Percentiles rank a stretch among this genome's conserved stretches.
phyloP scores from a whole-genome alignment of 1,284 basidiomycete species.

The Thecaphora frezii region DNA sequence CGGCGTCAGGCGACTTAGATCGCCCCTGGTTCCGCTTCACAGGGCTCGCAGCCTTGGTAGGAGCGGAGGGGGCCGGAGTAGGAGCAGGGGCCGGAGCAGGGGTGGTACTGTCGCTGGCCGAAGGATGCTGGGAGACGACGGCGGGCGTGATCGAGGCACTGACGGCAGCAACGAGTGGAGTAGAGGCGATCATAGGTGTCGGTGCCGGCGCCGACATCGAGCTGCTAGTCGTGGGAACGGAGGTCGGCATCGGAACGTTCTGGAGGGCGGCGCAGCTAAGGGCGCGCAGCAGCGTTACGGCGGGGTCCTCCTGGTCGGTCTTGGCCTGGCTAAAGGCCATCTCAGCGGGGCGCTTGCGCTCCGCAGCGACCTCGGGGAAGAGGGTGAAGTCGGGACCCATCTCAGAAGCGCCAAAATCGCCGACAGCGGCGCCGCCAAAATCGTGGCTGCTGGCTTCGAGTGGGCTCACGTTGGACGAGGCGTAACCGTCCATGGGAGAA shows the following conservation, averaged over 20 bases:
- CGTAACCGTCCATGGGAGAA: conserved; percentile 26
- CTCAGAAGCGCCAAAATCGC: conserved; percentile 34
- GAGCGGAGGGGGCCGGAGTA: conserved; percentile 8
- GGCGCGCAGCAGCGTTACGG: conserved; percentile 36
- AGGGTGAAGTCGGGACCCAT: conserved; percentile 39
- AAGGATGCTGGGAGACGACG: background rate
- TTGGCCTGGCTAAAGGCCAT: conserved; percentile 44
- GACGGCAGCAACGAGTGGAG: background rate
- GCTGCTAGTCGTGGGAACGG: background rate
- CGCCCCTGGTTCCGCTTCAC: no score
- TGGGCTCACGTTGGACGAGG: conserved; percentile 40
- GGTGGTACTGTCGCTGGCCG: background rate
- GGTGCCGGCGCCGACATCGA: background rate
- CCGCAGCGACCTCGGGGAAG: conserved; percentile 25
- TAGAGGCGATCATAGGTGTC: background rate
- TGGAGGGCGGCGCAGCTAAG: conserved; percentile 36
- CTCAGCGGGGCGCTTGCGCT: conserved; percentile 23
- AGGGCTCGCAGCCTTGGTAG: background rate
- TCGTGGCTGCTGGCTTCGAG: conserved; percentile 24
- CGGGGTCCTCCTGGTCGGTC: conserved; percentile 29
- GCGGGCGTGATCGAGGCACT: background rate
- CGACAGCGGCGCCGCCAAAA: conserved; percentile 16
- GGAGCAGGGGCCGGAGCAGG: conserved; percentile 6
- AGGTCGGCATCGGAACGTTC: conserved; percentile 10
- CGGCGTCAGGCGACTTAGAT: conserved; percentile 14